Evolutionary conservation across 2,329 filamentous ascomycete genomes (phyloP), one percentile per base, ranked within the genome.

Genomic region (Hypocreales sp.): DNA sequence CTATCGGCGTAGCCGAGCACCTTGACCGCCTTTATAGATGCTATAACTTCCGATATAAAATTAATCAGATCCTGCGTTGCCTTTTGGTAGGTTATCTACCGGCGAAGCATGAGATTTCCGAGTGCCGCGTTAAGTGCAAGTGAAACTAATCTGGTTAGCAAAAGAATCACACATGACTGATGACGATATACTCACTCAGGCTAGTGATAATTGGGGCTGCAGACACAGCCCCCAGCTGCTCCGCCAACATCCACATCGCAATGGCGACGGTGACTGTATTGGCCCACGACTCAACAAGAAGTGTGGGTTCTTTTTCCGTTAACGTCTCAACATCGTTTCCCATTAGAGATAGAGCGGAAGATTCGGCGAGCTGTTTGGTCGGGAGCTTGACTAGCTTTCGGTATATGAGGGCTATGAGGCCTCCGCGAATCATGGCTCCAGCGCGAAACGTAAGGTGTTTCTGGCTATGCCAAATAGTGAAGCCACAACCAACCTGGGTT

Each of bases 401-500:
- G 8, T 50, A 50, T 23, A 50, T 35, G 14, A 47, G 26, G 3
- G 40, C 35, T 21, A 50, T 48, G 5, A 50, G 29, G 6, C 42
- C 44, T 8, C 46, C 46, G 5, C 47, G 40, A 2, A 47, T 38
- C 40, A 48, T 46, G 7, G 44, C 40, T 3, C 38, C 37, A 2
- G 37, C 44, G 5, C 48, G 36, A 17, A 44, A 50, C 2, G 41
- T 41, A 7, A 48, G 29, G 15, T 52, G 45, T 19, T 50, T n/a
- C n/a, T n/a, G n/a, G n/a, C n/a, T 46, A 24, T 48, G 49, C 39
- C 48, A 51, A 1, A 45, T 47, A 8, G 41, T 51, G 7, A 40
- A 3, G 32, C 40, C 0, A 38, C 37, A 3, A 35, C 30, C 12
- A 46, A 46, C 15, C 17, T 44, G 5, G 48, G 46, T 1, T 49